Conservation (phyloP, 2,329 filamentous ascomycete genomes). For the Periconia macrospinosa region DNA sequence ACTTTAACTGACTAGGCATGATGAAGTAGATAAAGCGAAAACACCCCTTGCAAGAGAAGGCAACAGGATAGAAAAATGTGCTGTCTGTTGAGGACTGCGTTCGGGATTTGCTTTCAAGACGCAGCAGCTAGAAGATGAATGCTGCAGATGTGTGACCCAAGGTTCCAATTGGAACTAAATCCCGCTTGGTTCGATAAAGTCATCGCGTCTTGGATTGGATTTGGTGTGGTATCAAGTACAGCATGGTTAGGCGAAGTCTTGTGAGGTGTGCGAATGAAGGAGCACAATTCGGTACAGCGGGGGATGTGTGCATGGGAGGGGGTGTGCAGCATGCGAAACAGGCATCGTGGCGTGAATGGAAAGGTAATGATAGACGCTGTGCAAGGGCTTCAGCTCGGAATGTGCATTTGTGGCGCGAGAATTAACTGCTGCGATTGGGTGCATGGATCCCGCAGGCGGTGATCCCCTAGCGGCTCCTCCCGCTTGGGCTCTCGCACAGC, state of each 20-base stretch:
- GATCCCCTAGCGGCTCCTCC: background rate
- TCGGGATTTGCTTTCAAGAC: background rate
- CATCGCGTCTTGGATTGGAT: background rate
- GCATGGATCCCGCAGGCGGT: background rate
- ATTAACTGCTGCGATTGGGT: background rate
- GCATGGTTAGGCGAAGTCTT: background rate
- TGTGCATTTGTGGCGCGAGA: background rate
- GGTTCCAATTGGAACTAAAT: background rate
- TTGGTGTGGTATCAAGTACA: background rate
- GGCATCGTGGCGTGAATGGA: background rate
- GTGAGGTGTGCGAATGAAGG: background rate
- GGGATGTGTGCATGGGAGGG: background rate
- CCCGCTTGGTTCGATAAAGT: background rate
- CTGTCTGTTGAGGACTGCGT: background rate
- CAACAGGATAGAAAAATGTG: background rate
- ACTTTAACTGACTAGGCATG: constrained; percentile 44
- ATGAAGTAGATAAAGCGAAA: constrained; percentile 2
- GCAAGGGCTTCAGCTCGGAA: background rate
- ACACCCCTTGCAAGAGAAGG: background rate
- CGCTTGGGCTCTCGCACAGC: background rate
- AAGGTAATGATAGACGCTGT: background rate
- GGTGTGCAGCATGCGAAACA: background rate
- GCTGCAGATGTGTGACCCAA: background rate
- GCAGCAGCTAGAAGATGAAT: background rate
- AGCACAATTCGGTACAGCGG: background rate